A percentile compares a stretch with the other conserved stretches of the same genome.
These are phyloP conservation scores for Sporothrix mexicana DNA, from an alignment of 2,329 filamentous ascomycete genomes.

Conservation along the genomic window DNA sequence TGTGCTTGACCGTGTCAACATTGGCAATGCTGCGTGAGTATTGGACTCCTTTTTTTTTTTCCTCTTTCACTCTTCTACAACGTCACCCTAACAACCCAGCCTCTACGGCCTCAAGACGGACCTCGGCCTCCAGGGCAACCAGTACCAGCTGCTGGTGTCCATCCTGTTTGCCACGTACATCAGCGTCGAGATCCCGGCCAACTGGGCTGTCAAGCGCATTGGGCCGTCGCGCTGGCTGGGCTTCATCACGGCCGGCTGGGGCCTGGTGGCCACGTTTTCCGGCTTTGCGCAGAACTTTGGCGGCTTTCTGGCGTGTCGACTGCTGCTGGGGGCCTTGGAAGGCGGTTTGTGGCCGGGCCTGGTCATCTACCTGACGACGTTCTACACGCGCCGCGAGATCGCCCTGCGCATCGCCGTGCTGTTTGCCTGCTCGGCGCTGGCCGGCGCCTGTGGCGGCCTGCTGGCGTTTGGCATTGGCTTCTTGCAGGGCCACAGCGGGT, in stretches of 20 bases:
- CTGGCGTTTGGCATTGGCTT: conserved; percentile 71
- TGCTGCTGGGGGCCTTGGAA: conserved; percentile 69
- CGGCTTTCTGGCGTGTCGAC: conserved; percentile 67
- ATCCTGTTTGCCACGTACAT: conserved; percentile 71
- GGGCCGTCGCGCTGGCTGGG: conserved; percentile 67
- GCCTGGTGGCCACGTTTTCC: conserved; percentile 71
- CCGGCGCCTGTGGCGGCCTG: conserved; percentile 74
- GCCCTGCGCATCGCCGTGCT: conserved; percentile 75
- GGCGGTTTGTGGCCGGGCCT: conserved; percentile 53
- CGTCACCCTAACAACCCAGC: not conserved
- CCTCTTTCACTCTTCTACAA: not conserved
- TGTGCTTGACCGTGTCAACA: conserved; percentile 16
- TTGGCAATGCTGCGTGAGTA: conserved; percentile 18
- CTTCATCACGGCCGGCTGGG: conserved; percentile 69
- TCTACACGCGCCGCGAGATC: conserved; percentile 73
- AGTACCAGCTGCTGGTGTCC: conserved; percentile 41
- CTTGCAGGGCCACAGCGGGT: conserved; percentile 67
- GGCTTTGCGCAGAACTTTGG: conserved; percentile 70
- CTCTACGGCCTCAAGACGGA: conserved; percentile 26
- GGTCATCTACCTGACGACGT: conserved; percentile 70
- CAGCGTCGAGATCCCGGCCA: conserved; percentile 68
- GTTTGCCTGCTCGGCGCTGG: conserved; percentile 70
- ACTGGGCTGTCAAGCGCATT: conserved; percentile 67
- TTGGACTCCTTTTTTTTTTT: not conserved
- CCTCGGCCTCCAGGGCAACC: conserved; percentile 32